A percentile compares a stretch with the other conserved stretches of the same genome.
These are phyloP conservation scores for Aspergillus latus DNA, from an alignment of 2,329 filamentous ascomycete genomes.

Conservation along the genomic window DNA sequence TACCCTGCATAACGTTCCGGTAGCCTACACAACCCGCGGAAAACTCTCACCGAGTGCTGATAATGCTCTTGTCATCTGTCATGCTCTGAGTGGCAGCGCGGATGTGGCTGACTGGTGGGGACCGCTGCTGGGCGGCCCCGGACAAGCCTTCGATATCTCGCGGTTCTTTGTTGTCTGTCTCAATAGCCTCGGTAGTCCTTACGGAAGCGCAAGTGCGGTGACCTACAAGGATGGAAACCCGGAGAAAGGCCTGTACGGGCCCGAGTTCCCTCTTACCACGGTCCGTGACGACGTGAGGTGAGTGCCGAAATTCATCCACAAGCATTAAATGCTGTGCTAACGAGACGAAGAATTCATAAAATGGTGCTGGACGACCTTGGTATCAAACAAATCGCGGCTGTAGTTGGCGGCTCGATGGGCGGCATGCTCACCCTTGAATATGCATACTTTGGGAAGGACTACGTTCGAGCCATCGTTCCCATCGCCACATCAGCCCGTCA, in stretches of 20 bases:
- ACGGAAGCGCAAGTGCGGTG: constrained; percentile 56
- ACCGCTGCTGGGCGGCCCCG: constrained; percentile 52
- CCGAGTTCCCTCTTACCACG: constrained; percentile 93
- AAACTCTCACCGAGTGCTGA: constrained; percentile 56
- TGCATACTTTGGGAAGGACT: constrained; percentile 69
- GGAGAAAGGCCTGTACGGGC: constrained; percentile 76
- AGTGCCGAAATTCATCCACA: constrained; percentile 32
- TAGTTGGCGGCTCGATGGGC: constrained; percentile 60
- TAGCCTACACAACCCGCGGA: constrained; percentile 65
- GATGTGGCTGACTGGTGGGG: constrained; percentile 60
- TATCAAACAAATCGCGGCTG: constrained; percentile 54
- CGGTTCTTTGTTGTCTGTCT: constrained; percentile 56
- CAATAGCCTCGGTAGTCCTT: constrained; percentile 57
- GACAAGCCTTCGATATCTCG: constrained; percentile 55
- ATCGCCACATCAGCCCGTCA: constrained; percentile 58
- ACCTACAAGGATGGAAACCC: constrained; percentile 82
- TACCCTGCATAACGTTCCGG: constrained; percentile 70
- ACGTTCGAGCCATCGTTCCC: constrained; percentile 54
- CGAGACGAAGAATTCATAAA: constrained; percentile 50
- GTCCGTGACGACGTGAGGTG: constrained; percentile 94
- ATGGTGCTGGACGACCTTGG: constrained; percentile 55
- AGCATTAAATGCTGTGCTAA: constrained; percentile 6
- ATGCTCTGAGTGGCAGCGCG: constrained; percentile 55
- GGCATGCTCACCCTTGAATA: constrained; percentile 60
- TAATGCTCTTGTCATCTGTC: constrained; percentile 64